These are phyloP conservation scores for Aspergillus terreus DNA, from an alignment of 2,329 filamentous ascomycete species.

Conservation along the genomic window DNA sequence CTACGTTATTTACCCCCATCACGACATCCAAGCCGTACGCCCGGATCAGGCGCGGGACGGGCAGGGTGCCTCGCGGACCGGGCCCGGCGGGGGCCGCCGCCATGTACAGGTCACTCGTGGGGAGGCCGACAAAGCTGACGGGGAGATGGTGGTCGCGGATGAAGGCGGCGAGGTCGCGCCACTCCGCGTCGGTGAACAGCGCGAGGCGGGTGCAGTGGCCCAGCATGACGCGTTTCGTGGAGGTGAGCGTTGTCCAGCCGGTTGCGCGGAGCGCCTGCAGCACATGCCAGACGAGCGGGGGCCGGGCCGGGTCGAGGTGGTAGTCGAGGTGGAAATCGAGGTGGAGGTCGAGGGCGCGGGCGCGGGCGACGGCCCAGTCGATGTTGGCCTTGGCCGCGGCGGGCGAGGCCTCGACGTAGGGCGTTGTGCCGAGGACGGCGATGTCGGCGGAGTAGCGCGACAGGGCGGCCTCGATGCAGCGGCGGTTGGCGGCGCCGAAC, in stretches of 20 bases:
- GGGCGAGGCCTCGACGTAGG: conserved; percentile 61
- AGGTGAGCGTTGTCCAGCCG: conserved; percentile 46
- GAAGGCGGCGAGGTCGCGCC: conserved; percentile 45
- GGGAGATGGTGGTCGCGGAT: conserved; percentile 52
- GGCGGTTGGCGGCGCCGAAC: conserved; percentile 49
- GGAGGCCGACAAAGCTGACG: conserved; percentile 64
- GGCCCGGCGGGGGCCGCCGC: conserved; percentile 49
- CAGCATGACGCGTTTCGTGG: conserved; percentile 52
- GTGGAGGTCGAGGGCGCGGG: conserved; percentile 51
- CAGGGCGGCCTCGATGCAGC: conserved; percentile 48
- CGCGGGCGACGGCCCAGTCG: conserved; percentile 58
- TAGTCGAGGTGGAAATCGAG: conserved; percentile 73
- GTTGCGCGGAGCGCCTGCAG: conserved; percentile 48
- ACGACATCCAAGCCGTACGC: conserved; percentile 57
- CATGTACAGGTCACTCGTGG: conserved; percentile 70
- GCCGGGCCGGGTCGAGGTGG: conserved; percentile 51
- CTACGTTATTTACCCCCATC: conserved; percentile 67
- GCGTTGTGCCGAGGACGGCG: conserved; percentile 63
- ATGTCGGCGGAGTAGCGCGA: conserved; percentile 32
- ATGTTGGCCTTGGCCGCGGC: conserved; percentile 55
- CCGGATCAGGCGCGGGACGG: conserved; percentile 58
- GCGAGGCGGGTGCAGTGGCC: conserved; percentile 68
- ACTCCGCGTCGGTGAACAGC: conserved; percentile 50
- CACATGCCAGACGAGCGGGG: conserved; percentile 54
- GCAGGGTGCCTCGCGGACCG: conserved; percentile 57